These are phyloP conservation scores for Pythium diclinum DNA, from an alignment of 352 stramenopile genomes.

Conservation along the genomic window DNA sequence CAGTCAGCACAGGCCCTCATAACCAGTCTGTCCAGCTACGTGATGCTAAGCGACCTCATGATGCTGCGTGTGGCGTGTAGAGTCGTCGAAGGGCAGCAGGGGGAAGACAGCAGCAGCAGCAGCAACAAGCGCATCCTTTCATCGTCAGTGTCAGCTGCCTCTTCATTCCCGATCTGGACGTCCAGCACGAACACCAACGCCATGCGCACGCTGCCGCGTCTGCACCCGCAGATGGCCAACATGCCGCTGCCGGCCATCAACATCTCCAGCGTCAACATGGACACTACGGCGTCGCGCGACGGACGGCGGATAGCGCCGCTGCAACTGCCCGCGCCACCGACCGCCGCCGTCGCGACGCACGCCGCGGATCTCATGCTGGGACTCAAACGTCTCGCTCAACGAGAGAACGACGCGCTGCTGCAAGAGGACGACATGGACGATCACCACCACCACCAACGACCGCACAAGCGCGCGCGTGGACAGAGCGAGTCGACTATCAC, in stretches of 20 bases:
- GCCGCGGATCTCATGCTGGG: conserved; percentile 33
- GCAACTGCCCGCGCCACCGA: background rate
- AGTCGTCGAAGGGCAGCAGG: conserved; percentile 27
- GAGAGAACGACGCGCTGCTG: conserved; percentile 4
- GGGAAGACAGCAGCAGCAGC: background rate
- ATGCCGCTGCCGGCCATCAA: conserved; percentile 9
- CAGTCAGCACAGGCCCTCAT: background rate
- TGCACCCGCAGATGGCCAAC: background rate
- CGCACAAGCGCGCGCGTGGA: conserved; percentile 14
- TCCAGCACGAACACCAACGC: conserved; percentile 1
- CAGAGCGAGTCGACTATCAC: background rate
- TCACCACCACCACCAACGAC: background rate
- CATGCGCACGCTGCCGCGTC: background rate
- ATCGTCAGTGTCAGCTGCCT: background rate
- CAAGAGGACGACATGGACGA: background rate
- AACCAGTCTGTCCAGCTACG: background rate
- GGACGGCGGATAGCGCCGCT: conserved; percentile 12
- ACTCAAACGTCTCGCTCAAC: conserved; percentile 31
- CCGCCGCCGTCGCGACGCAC: conserved; percentile 11
- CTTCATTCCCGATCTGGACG: background rate
- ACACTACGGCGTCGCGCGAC: conserved; percentile 2
- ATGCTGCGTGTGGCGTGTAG: conserved; percentile 34
- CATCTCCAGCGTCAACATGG: conserved; percentile 9
- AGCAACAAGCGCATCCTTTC: background rate
- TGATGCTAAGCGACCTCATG: conserved; percentile 30